phyloP scores from a whole-genome alignment of 352 stramenopile genomes.

The Globisporangium alternatum region DNA sequence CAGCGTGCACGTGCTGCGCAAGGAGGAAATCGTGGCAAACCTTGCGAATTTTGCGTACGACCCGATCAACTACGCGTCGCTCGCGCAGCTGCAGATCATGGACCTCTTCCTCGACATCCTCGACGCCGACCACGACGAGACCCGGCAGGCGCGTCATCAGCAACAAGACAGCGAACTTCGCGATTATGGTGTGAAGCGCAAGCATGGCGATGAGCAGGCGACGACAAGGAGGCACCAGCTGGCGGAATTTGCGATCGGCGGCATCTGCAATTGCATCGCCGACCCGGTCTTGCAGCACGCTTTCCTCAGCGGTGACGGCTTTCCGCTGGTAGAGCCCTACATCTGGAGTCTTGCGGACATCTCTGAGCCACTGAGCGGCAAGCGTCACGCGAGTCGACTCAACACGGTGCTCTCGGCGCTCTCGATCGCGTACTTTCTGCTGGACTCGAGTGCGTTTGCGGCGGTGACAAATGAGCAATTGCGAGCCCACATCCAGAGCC shows the following conservation, averaged over 20 bases:
- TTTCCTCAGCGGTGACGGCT: constrained; percentile 49
- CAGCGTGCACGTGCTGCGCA: constrained; percentile 49
- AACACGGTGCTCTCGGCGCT: constrained; percentile 56
- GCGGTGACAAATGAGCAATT: constrained; percentile 39
- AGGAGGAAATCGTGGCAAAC: constrained; percentile 76
- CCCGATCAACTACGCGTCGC: constrained; percentile 72
- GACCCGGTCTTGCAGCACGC: constrained; percentile 51
- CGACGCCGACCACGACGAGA: constrained; percentile 36
- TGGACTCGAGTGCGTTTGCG: constrained; percentile 53
- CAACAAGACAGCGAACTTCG: neutral
- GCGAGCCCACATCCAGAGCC: constrained; percentile 25
- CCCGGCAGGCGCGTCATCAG: neutral
- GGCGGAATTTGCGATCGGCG: constrained; percentile 65
- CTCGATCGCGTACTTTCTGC: constrained; percentile 59
- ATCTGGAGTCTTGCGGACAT: constrained; percentile 27
- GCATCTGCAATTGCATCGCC: constrained; percentile 76
- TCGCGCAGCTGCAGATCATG: constrained; percentile 58
- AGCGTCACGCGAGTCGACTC: constrained; percentile 13
- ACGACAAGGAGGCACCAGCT: constrained; percentile 26
- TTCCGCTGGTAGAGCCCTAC: constrained; percentile 43
- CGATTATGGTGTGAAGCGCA: constrained; percentile 6
- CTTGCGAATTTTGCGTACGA: constrained; percentile 86
- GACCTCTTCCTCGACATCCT: constrained; percentile 80
- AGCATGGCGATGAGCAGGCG: neutral
- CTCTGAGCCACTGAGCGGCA: constrained; percentile 3